These are phyloP conservation scores for Daldinia loculata DNA, from an alignment of 495 filamentous ascomycete genomes.

Conservation along the genomic window DNA sequence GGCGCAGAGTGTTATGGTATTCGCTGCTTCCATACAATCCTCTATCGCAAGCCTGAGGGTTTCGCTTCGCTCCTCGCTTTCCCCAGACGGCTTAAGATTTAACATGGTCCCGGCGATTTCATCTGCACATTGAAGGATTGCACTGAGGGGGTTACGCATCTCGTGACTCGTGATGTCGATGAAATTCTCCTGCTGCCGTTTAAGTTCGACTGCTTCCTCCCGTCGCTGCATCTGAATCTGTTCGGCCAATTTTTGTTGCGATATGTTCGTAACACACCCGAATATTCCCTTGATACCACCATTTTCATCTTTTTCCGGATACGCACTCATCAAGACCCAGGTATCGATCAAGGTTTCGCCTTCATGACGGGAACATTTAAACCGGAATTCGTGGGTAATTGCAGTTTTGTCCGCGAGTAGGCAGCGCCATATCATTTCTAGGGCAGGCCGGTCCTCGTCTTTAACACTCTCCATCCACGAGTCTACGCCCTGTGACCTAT, in stretches of 20 bases:
- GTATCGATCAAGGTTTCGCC: slow-evolving; percentile 69
- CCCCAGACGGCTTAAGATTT: slow-evolving; percentile 47
- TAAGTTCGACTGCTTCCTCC: slow-evolving; percentile 70
- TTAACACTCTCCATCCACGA: slow-evolving; percentile 73
- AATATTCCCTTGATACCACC: slow-evolving; percentile 73
- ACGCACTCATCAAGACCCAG: slow-evolving; percentile 76
- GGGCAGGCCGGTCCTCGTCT: slow-evolving; percentile 64
- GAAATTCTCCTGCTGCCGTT: slow-evolving; percentile 80
- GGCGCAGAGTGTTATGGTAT: slow-evolving; percentile 84
- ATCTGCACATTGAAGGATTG: slow-evolving; percentile 83
- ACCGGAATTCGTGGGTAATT: slow-evolving; percentile 72
- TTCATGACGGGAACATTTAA: slow-evolving; percentile 68
- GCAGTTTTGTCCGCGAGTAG: slow-evolving; percentile 64
- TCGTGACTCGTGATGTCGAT: slow-evolving; percentile 91
- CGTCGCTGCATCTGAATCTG: slow-evolving; percentile 68
- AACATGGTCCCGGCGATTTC: slow-evolving; percentile 69
- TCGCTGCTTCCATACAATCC: slow-evolving; percentile 75
- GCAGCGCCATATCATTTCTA: slow-evolving; percentile 64
- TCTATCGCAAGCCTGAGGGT: slow-evolving; percentile 51
- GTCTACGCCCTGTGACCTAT: slow-evolving; percentile 59
- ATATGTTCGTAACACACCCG: slow-evolving; percentile 67
- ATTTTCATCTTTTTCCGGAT: slow-evolving; percentile 66
- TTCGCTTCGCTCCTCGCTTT: slow-evolving; percentile 31
- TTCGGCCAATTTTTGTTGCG: slow-evolving; percentile 69
- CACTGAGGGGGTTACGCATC: slow-evolving; percentile 83